Percentiles rank a stretch among this genome's conserved stretches.
Conservation (phyloP, 441 rosid species). For the Populus hybrid region DNA sequence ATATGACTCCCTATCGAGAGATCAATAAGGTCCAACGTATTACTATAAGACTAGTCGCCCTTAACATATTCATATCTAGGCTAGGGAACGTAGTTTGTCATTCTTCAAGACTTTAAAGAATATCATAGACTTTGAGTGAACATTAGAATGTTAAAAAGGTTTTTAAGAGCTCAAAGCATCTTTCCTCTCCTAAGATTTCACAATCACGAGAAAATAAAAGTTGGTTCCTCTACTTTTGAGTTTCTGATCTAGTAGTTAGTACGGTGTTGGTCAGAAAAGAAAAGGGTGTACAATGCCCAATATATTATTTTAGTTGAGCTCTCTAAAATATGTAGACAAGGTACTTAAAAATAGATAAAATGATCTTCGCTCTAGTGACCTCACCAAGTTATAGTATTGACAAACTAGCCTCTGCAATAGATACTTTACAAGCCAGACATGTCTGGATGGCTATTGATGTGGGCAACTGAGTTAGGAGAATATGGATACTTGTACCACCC, state of each 20-base stretch:
- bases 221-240: background rate
- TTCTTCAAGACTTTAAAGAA: background rate
- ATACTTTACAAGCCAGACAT: background rate
- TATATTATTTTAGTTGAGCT: background rate
- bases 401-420: background rate
- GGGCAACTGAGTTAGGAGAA: background rate
- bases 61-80: background rate
- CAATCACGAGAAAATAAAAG: background rate
- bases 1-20: background rate
- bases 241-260: background rate
- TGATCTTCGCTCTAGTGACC: background rate
- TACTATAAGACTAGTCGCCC: background rate
- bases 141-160: background rate
- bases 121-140: background rate
- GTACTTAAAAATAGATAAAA: background rate
- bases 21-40: background rate
- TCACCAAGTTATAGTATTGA: background rate
- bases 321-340: background rate
- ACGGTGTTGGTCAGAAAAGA: background rate
- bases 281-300: background rate
- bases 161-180: background rate
- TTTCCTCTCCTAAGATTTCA: background rate
- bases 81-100: background rate
- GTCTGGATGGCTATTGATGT: background rate
- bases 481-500: background rate